Evolutionary conservation across 2,329 filamentous ascomycete species (phyloP), one percentile per base, ranked within the genome.

Genomic region (Paraphaeosphaeria minitans): DNA sequence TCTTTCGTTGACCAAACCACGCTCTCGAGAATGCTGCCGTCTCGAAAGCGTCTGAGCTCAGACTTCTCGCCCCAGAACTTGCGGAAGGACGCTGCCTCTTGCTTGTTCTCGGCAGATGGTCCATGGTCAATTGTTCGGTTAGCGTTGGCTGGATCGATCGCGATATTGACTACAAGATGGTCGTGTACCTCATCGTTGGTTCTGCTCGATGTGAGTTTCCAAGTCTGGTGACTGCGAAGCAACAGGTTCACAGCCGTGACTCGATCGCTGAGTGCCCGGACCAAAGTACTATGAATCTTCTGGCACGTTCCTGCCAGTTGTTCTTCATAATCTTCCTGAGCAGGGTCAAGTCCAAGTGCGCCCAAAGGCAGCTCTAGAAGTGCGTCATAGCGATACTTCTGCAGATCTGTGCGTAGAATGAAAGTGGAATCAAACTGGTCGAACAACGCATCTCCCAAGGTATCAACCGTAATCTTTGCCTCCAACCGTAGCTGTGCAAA

Each of bases 21-120:
- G 70, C 91, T 97, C 76, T 99, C 96, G 9, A 93, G 83, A 65
- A 99, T 97, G 67, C 89, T 94, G 22, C 95, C 95, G 70, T 98
- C 93, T 69, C 93, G 96, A 82, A 99, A 99, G 21, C 95, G 90
- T 64, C 95, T 87, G 47, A 99, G 83, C 75, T 99, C 95, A 1
- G 95, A 87, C 74, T 95, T 96, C 10, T 94, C 89, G 7, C 94
- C 95, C 95, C 96, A 99, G 74, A 99, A 98, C 35, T 89, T 86
- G 37, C 92, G 90, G 75, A 97, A 99, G 33, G 84, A 84, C 10
- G 88, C 87, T 24, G 93, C 90, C 63, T 92, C 91, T 63, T 90
- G 88, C 76, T 94, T 93, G 60, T 95, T 86, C 72, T 98, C 93
- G 1, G 92, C 91, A 0, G 89, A 80, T 5, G 95, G 95, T 0